Conservation (phyloP, 805 yeast species). For the Candida coleopterorum region DNA sequence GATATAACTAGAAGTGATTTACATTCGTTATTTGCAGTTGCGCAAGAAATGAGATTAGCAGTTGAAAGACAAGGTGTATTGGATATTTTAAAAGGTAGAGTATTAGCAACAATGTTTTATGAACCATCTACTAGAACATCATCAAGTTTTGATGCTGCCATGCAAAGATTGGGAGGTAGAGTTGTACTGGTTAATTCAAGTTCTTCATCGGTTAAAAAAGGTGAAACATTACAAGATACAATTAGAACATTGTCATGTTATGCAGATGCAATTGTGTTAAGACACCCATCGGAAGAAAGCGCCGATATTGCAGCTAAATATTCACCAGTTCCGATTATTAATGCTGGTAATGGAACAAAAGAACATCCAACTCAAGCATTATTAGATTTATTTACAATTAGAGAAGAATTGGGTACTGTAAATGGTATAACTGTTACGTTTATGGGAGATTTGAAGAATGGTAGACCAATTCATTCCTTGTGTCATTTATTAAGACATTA, state of each 20-base stretch:
- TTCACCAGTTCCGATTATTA: constrained; percentile 94
- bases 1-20: constrained; percentile 84
- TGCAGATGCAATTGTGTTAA: constrained; percentile 92
- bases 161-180: constrained; percentile 99
- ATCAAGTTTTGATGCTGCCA: constrained; percentile 96
- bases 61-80: constrained; percentile 95
- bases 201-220: constrained; percentile 94
- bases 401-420: constrained; percentile 98
- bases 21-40: constrained; percentile 91
- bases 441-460: constrained; percentile 98
- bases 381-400: constrained; percentile 93
- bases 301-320: constrained; percentile 93
- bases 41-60: constrained; percentile 95
- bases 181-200: constrained; percentile 82
- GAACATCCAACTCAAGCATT: constrained; percentile 99
- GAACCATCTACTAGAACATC: constrained; percentile 98
- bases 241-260: constrained; percentile 92
- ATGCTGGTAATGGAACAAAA: constrained; percentile 96
- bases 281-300: constrained; percentile 92
- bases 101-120: constrained; percentile 91
- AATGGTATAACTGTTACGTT: constrained; percentile 97
- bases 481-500: constrained; percentile 86
- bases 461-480: constrained; percentile 97
- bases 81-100: constrained; percentile 84
- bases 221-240: constrained; percentile 97